Percentiles rank a stretch among this genome's conserved stretches.
Conservation (phyloP, 129 eudicot species). For the Chrysanthemum lavandulifolium region DNA sequence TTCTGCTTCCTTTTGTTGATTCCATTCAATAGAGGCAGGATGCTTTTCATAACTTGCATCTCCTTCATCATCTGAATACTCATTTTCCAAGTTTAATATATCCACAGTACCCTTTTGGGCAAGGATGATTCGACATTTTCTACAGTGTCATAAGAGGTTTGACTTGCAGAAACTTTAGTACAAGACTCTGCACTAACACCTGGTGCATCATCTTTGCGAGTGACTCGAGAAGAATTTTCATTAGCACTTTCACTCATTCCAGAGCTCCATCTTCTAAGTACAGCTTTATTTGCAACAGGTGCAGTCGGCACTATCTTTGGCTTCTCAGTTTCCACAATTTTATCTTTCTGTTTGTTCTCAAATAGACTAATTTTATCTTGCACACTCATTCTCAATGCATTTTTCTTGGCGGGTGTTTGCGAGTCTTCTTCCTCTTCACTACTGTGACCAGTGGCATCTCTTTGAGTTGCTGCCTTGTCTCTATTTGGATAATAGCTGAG, state of each 20-base stretch:
- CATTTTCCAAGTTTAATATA: slow-evolving; percentile 29
- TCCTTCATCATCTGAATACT: slow-evolving; percentile 28
- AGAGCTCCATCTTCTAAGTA: slow-evolving; percentile 94
- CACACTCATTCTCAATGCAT: slow-evolving; percentile 79
- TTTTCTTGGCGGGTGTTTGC: slow-evolving; percentile 48
- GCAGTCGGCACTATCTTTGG: slow-evolving; percentile 41
- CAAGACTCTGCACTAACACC: slow-evolving; percentile 25
- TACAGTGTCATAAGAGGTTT: slow-evolving; percentile 33
- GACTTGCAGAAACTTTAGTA: slow-evolving; percentile 16
- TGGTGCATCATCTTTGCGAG: slow-evolving; percentile 29
- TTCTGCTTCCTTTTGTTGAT: slow-evolving; percentile 90
- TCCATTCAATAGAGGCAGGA: slow-evolving; percentile 74
- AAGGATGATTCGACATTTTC: slow-evolving; percentile 34
- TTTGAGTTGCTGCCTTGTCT: slow-evolving; percentile 54
- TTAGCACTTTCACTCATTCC: slow-evolving; percentile 68
- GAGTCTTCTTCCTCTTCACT: slow-evolving; percentile 69
- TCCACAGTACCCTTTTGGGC: slow-evolving; percentile 30
- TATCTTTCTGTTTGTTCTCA: slow-evolving; percentile 82
- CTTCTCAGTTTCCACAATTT: slow-evolving; percentile 52
- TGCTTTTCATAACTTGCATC: slow-evolving; percentile 33
- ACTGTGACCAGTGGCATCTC: slow-evolving; percentile 47
- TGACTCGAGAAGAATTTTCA: slow-evolving; percentile 30
- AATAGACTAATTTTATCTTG: slow-evolving; percentile 92
- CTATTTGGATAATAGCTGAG: slow-evolving; percentile 59
- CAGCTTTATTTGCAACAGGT: slow-evolving; percentile 63